These are phyloP conservation scores for Fusarium camptoceras DNA, from an alignment of 2,329 filamentous ascomycete species.

Conservation along the genomic window DNA sequence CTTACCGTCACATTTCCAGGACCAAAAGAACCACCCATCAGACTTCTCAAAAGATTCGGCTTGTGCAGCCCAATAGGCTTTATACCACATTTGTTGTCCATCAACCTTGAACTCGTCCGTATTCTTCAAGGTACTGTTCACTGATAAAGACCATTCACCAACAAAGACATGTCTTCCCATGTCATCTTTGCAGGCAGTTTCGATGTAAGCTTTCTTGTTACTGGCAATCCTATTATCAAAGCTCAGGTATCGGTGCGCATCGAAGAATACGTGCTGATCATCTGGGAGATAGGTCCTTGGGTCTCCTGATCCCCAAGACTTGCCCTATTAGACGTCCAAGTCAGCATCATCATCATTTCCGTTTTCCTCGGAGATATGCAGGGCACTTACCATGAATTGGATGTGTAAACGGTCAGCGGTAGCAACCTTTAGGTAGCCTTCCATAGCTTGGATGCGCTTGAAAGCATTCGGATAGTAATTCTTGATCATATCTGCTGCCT, in stretches of 20 bases:
- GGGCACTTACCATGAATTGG: slow-evolving; percentile 54
- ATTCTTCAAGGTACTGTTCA: slow-evolving; percentile 61
- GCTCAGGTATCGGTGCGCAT: slow-evolving; percentile 70
- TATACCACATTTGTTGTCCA: slow-evolving; percentile 63
- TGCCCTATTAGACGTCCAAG: background rate
- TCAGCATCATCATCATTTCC: background rate
- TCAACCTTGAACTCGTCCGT: slow-evolving; percentile 57
- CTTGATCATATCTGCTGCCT: slow-evolving; percentile 43
- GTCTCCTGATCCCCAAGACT: slow-evolving; percentile 66
- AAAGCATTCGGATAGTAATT: slow-evolving; percentile 45
- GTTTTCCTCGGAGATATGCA: fast-evolving
- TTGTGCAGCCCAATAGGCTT: slow-evolving; percentile 68
- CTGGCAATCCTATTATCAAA: slow-evolving; percentile 59
- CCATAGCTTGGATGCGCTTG: slow-evolving; percentile 59
- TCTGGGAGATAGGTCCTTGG: slow-evolving; percentile 59
- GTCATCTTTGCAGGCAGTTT: slow-evolving; percentile 61
- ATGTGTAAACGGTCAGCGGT: slow-evolving; percentile 63
- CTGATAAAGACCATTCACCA: slow-evolving; percentile 69
- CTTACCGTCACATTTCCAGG: slow-evolving; percentile 64
- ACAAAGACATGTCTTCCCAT: slow-evolving; percentile 61
- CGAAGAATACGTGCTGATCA: slow-evolving; percentile 61
- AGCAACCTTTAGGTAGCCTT: slow-evolving; percentile 57
- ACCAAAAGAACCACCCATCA: slow-evolving; percentile 70
- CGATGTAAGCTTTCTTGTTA: slow-evolving; percentile 62
- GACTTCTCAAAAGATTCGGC: slow-evolving; percentile 65